Base-by-base conservation (phyloP, 495 filamentous ascomycete genomes). In the Talaromyces proteolyticus region DNA sequence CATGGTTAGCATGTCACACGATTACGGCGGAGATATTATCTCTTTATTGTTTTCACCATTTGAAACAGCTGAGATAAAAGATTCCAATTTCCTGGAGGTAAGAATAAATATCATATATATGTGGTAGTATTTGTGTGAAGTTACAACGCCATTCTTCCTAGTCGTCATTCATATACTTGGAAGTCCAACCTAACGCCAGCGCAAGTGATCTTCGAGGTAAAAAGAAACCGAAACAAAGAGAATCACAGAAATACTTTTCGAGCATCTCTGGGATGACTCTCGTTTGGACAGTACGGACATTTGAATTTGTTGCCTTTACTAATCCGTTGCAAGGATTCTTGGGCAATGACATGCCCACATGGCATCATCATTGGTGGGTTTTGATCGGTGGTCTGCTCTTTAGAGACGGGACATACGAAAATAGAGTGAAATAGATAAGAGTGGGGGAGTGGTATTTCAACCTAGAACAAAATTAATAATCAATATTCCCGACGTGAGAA, bases 311-410 rank as follows among this genome's bases (percentile, higher is more conserved):
- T 78, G 0, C 87, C 85, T 69, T 93, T 96, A 44, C 83, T 84
- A 34, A 95, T 64, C 48, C 80, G 77, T 51, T 81, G 77, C 42
- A 99, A 68, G 5, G 83, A 88, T 66, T 96, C 92, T 49, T 84
- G 78, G 16, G 89, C 88, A 48, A 99, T 83, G 23, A 97, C 92
- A 64, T 99, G 93, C 6, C 93, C 93, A 58, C 93, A 99, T 3
- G 91, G 91, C 66, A 99, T 86, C 82, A 96, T 95, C 86, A 96
- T 93, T 1, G 93, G 93, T 16, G 93, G 92, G 63, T 97, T 99
- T 16, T 72, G 63, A 57, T 96, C 93, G 0, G 91, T 97, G 0
- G 87, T 88, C 64, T 99, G 93, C 56, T 94, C 94, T 68, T 96
- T 96, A 54, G 83, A 87, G 11, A 99, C 94, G 3, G 93, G 93